These are phyloP conservation scores for Leptoxyphium fumago DNA, from an alignment of 2,329 filamentous ascomycete species.

Conservation along the genomic window DNA sequence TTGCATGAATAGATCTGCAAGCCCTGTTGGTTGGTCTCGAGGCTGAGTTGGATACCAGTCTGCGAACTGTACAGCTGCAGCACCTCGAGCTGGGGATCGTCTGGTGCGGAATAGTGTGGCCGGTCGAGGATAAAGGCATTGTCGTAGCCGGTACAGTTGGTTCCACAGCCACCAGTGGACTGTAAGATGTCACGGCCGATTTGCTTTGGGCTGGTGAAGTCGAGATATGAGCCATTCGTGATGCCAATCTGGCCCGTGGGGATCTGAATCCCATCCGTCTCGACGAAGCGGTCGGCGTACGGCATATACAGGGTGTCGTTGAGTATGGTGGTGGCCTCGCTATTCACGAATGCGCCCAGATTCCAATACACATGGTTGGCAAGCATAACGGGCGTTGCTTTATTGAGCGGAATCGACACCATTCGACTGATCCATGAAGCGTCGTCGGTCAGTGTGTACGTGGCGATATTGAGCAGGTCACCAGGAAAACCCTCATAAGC, in stretches of 20 bases:
- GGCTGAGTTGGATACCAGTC: slow-evolving; percentile 16
- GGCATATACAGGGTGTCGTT: slow-evolving; percentile 63
- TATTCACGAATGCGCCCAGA: slow-evolving; percentile 63
- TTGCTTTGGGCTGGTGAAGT: slow-evolving; percentile 14
- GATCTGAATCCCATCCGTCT: slow-evolving; percentile 41
- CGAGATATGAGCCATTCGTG: slow-evolving; percentile 21
- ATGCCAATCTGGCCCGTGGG: slow-evolving; percentile 41
- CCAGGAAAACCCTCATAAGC: slow-evolving; percentile 67
- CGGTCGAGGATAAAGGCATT: slow-evolving; percentile 14
- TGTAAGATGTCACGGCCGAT: slow-evolving; percentile 12
- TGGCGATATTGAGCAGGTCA: slow-evolving; percentile 58
- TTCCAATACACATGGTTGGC: slow-evolving; percentile 70
- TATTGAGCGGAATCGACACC: slow-evolving; percentile 52
- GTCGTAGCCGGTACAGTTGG: slow-evolving; percentile 9
- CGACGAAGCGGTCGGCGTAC: slow-evolving; percentile 55
- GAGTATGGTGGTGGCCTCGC: slow-evolving; percentile 47
- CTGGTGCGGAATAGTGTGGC: slow-evolving; percentile 9
- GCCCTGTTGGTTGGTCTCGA: slow-evolving; percentile 17
- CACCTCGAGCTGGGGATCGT: slow-evolving; percentile 15
- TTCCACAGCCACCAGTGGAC: slow-evolving; percentile 4
- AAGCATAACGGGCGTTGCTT: slow-evolving; percentile 73
- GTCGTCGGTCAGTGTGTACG: slow-evolving; percentile 50
- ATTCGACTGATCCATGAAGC: slow-evolving; percentile 60
- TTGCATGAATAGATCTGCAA: slow-evolving; percentile 19
- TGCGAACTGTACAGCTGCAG: slow-evolving; percentile 10